Conservation (phyloP, 768 basidiomycete species). For the Suillus cothurnatus region DNA sequence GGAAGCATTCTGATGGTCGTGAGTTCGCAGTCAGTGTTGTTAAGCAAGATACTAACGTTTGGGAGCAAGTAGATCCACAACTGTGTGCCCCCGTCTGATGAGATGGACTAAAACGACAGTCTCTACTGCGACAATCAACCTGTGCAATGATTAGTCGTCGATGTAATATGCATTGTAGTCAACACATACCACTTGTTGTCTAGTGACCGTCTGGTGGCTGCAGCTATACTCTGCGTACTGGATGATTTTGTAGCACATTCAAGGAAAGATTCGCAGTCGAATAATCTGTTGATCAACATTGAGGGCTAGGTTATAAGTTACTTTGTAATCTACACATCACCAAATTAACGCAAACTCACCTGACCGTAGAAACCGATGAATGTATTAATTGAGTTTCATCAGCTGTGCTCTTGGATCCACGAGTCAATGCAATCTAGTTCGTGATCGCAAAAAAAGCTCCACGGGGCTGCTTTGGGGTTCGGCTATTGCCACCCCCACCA, state of each 20-base stretch:
- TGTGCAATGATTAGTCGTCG: conserved; percentile 19
- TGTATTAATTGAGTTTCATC: conserved; percentile 1
- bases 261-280: conserved; percentile 4
- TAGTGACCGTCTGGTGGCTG: conserved; percentile 30
- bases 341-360: conserved; percentile 1
- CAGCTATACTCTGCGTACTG: conserved; percentile 38
- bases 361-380: not conserved
- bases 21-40: not conserved
- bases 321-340: not conserved
- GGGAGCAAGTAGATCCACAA: conserved; percentile 40
- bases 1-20: conserved; percentile 28
- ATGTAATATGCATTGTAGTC: not conserved
- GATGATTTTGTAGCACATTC: conserved; percentile 39
- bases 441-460: not conserved
- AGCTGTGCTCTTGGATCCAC: not conserved
- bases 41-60: conserved; percentile 32
- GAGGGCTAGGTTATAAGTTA: not conserved
- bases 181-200: conserved; percentile 37
- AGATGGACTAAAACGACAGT: conserved; percentile 42
- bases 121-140: conserved; percentile 49
- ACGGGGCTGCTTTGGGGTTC: not conserved
- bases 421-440: not conserved
- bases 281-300: not conserved
- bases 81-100: conserved; percentile 38
- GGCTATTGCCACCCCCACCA: not conserved